Evolutionary conservation across 2,329 filamentous ascomycete species (phyloP).

Genomic region (Pyricularia sp.): DNA sequence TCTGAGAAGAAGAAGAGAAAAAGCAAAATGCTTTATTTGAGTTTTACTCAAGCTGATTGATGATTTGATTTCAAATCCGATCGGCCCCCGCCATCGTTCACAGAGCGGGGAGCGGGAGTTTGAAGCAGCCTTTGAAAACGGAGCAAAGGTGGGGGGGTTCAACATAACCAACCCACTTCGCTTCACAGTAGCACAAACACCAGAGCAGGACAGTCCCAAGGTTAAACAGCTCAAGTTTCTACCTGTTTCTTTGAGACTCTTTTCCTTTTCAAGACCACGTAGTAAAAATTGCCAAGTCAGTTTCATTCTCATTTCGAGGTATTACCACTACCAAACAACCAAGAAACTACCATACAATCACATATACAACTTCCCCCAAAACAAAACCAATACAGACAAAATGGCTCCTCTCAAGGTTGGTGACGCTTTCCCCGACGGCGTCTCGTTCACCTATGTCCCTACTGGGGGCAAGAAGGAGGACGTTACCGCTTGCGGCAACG

Average conservation of each 20-base stretch:
- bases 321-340: not conserved
- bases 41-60: not conserved
- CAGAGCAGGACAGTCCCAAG: too few species aligned
- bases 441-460: conserved; percentile 75
- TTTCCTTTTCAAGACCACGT: not conserved
- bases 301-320: not conserved
- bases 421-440: conserved; percentile 68
- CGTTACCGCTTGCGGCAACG: conserved; percentile 66
- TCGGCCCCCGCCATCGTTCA: not conserved
- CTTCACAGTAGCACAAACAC: not conserved
- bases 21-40: not conserved
- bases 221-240: not conserved
- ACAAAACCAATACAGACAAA: conserved; percentile 13
- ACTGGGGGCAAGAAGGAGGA: conserved; percentile 55
- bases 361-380: not conserved
- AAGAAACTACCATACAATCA: not conserved
- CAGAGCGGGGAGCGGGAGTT: not conserved
- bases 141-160: not conserved
- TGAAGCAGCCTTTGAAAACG: not conserved
- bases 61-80: not conserved
- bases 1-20: too few species aligned
- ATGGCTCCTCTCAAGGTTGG: conserved; percentile 57
- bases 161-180: not conserved
- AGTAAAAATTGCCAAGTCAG: not conserved
- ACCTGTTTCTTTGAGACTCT: not conserved